Evolutionary conservation across 768 basidiomycete species (phyloP), one percentile per base, ranked within the genome.

Genomic region (Gyrodon lividus): DNA sequence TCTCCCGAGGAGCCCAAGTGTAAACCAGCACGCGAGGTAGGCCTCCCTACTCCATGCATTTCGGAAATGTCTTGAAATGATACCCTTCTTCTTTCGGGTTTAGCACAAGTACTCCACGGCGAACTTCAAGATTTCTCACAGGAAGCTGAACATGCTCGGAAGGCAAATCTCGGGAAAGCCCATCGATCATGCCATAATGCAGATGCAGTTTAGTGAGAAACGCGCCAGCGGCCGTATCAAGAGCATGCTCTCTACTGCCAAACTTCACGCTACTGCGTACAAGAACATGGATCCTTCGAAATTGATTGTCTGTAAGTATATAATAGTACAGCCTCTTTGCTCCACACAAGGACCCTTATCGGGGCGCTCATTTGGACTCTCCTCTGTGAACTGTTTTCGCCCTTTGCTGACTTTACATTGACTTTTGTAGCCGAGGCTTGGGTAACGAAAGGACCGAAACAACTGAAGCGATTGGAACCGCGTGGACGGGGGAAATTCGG

Each of bases 191-290:
- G 96, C 96, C 31, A 96, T 99, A 65, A 74, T 98, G 51, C 96
- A 99, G 62, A 95, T 98, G 91, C 82, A 89, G 66, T 98, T 97
- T 70, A 92, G 89, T 56, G 88, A 95, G 69, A 99, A 99, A 72
- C 81, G 92, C 20, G 92, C 89, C 13, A 86, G 91, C 57, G 78
- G 75, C 42, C 84, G 92, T 54, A 83, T 99, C 52, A 86, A 92
- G 79, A 89, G 86, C 59, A 92, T 92, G 81, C 78, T 98, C 40
- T 83, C 82, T 12, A 82, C 89, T 1, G 94, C 93, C 2, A 87
- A 89, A 63, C 83, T 93, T 64, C 89, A 95, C 60, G 96, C 95
- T 0, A 72, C 72, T 24, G 76, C 83, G 34, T 86, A 87, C 63
- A 93, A 95, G 72, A 81, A 80, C 26, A 72, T 98, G 64, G 74